Percentiles rank a stretch among this genome's conserved stretches.
These are phyloP conservation scores for Hansenula lynferdii DNA, from an alignment of 1,139 yeast genomes.

Conservation along the genomic window DNA sequence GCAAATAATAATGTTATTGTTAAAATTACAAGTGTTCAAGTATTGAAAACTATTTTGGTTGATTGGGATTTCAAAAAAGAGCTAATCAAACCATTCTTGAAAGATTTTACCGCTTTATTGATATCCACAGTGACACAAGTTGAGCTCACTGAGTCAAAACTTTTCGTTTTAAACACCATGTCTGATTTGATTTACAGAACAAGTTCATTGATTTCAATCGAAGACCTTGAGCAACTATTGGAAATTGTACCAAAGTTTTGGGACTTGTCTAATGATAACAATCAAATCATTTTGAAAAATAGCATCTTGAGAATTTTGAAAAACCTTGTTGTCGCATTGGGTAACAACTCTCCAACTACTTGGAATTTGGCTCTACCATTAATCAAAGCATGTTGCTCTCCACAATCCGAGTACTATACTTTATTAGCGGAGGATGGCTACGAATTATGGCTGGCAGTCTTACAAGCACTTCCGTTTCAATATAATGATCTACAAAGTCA, in stretches of 20 bases:
- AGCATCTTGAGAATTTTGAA: slow-evolving; percentile 69
- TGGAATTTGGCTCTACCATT: slow-evolving; percentile 66
- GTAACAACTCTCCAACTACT: slow-evolving; percentile 52
- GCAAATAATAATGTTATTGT: slow-evolving; percentile 69
- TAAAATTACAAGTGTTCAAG: slow-evolving; percentile 67
- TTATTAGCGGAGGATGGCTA: slow-evolving; percentile 82
- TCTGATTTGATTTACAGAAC: slow-evolving; percentile 61
- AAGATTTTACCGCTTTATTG: slow-evolving; percentile 47
- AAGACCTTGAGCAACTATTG: slow-evolving; percentile 49
- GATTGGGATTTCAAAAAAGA: slow-evolving; percentile 82
- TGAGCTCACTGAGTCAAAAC: slow-evolving; percentile 66
- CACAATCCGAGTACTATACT: slow-evolving; percentile 52
- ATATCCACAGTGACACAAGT: slow-evolving; percentile 39
- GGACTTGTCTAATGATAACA: slow-evolving; percentile 49
- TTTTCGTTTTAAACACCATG: slow-evolving; percentile 62
- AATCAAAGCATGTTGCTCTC: slow-evolving; percentile 59
- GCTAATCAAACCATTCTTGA: slow-evolving; percentile 62
- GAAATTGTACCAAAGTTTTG: slow-evolving; percentile 68
- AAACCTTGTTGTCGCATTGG: slow-evolving; percentile 60
- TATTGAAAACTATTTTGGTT: slow-evolving; percentile 63
- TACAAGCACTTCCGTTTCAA: slow-evolving; percentile 42
- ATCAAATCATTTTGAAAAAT: slow-evolving; percentile 63
- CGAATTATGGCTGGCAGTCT: slow-evolving; percentile 72
- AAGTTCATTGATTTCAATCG: slow-evolving; percentile 52
- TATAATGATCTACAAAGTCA: background rate